These are phyloP conservation scores for Rutstroemia sp. DNA, from an alignment of 2,329 filamentous ascomycete species.

Conservation along the genomic window DNA sequence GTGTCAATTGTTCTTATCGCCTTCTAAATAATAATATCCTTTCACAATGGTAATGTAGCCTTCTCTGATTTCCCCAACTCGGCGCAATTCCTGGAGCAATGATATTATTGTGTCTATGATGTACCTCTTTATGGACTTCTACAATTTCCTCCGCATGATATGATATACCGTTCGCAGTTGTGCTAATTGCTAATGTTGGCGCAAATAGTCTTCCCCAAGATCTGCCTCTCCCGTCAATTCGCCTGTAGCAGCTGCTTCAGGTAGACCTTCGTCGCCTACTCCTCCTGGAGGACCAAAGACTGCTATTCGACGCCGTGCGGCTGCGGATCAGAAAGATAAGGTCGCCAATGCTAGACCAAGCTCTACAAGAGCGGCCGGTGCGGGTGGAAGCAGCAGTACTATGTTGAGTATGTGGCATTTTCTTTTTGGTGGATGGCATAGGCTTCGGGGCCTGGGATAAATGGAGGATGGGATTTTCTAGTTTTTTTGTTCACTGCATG, in stretches of 20 bases:
- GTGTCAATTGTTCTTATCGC: background rate
- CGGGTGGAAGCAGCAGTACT: slow-evolving; percentile 92
- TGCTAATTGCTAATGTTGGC: background rate
- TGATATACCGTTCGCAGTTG: background rate
- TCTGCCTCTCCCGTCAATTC: slow-evolving; percentile 51
- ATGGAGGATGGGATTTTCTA: no score
- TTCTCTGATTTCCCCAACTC: background rate
- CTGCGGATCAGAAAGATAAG: slow-evolving; percentile 96
- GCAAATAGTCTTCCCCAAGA: slow-evolving; percentile 29
- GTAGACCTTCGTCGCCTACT: slow-evolving; percentile 76
- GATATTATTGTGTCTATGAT: no score
- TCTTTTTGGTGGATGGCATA: background rate
- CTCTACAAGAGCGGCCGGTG: slow-evolving; percentile 87
- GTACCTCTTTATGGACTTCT: background rate
- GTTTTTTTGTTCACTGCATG: background rate
- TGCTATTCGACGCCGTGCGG: slow-evolving; percentile 88
- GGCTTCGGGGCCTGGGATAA: no score
- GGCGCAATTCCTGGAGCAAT: background rate
- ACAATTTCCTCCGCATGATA: background rate
- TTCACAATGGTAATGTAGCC: slow-evolving; percentile 5
- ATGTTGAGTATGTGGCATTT: slow-evolving; percentile 75
- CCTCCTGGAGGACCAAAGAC: slow-evolving; percentile 91
- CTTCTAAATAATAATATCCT: background rate
- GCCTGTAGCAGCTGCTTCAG: slow-evolving; percentile 39
- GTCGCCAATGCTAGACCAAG: slow-evolving; percentile 87